Conservation (phyloP, 148 eudicot genomes). For the Salicornia ramosissima region DNA sequence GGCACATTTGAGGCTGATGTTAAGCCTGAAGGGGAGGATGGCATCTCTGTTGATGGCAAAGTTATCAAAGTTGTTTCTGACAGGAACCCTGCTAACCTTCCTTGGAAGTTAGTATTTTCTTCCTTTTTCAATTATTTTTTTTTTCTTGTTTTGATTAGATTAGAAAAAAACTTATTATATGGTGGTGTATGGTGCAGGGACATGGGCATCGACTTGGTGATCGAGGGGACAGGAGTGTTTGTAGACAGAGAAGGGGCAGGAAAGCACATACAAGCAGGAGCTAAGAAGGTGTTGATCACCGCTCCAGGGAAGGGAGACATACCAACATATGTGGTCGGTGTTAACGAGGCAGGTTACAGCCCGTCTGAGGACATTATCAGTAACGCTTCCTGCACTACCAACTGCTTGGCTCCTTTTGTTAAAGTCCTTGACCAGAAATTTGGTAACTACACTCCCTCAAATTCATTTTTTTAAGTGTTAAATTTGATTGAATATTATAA, state of each 20-base stretch:
- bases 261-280: slow-evolving; percentile 85
- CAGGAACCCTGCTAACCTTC: slow-evolving; percentile 86
- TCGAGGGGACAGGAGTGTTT: slow-evolving; percentile 97
- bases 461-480: too few relatives aligned
- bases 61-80: slow-evolving; percentile 76
- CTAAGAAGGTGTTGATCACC: slow-evolving; percentile 92
- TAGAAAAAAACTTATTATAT: too few relatives aligned
- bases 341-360: slow-evolving; percentile 58
- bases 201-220: slow-evolving; percentile 76
- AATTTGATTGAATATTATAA: too few relatives aligned
- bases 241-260: slow-evolving; percentile 99
- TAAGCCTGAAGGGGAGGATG: slow-evolving; percentile 67
- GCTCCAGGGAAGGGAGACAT: slow-evolving; percentile 98
- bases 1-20: slow-evolving; percentile 95
- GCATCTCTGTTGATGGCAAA: slow-evolving; percentile 94
- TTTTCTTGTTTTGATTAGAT: background rate
- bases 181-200: slow-evolving; percentile 54
- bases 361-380: slow-evolving; percentile 70
- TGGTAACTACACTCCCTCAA: slow-evolving; percentile 41
- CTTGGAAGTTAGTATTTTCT: slow-evolving; percentile 61
- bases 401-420: slow-evolving; percentile 98
- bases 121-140: background rate
- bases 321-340: slow-evolving; percentile 95
- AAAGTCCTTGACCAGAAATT: slow-evolving; percentile 94
- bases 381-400: slow-evolving; percentile 96